Evolutionary conservation across 305 asterid genomes (phyloP), one percentile per base, ranked within the genome.

Genomic region (Ajuga reptans): DNA sequence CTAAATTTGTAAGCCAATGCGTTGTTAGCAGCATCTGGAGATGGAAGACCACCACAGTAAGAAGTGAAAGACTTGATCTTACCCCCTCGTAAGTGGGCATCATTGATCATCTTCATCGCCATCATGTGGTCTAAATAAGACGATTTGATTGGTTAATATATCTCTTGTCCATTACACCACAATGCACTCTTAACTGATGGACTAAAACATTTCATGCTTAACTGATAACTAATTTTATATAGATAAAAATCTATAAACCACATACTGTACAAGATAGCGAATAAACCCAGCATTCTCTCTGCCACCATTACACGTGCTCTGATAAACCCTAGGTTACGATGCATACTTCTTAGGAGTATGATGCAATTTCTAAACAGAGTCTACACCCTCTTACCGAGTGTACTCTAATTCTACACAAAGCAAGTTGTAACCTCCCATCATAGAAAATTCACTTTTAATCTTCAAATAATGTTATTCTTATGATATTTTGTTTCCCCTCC

Each of bases 71-170:
- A 90, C 86, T 78, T 93, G 66, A 93, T 87, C 87, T 69, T 90
- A 46, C 99, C 99, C 39, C 90, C 89, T 73, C 85, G 82, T 51
- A 9, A 54, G 15, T 79, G 97, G 65, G 98, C 96, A 79, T 87
- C 76, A 72, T 90, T 59, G 72, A 93, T 89, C 92, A 93, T 90
- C 85, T 90, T 93, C 98, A 93, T 93, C 43, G 98, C 96, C 96
- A 93, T 86, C 98, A 93, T 89, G 80, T 93, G 98, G 72, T 93
- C 98, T 93, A 81, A 67, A 74, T 61, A 73, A 74, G 34, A 59
- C 5, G 41, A 46, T 24, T 42, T 37, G 59, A 7, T 29, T 53
- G 16, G 24, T 71, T 24, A 17, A 42, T 29, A 1, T 43, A 54
- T 58, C 41, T 49, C 16, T 8, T 18, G 29, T 33, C 7, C 27